These are phyloP conservation scores for Venturia nashicola DNA, from an alignment of 2,329 filamentous ascomycete species.

Conservation along the genomic window DNA sequence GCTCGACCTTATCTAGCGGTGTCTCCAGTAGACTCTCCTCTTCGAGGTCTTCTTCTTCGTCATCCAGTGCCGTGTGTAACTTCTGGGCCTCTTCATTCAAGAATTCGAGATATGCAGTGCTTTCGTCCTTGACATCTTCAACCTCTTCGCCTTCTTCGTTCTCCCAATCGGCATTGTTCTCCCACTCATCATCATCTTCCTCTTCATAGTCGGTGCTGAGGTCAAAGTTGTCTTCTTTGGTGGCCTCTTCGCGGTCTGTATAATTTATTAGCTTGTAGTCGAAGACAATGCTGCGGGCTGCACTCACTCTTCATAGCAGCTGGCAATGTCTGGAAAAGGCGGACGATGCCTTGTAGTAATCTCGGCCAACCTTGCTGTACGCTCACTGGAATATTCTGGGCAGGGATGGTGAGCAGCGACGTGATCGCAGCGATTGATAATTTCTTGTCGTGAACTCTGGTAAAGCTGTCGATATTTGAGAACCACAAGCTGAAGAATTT, in stretches of 20 bases:
- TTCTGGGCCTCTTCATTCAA: conserved; percentile 88
- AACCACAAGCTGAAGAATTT: conserved; percentile 99
- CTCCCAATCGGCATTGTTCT: conserved; percentile 58
- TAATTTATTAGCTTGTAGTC: conserved; percentile 14
- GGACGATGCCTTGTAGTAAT: conserved; percentile 75
- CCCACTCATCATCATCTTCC: conserved; percentile 65
- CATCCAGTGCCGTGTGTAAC: conserved; percentile 60
- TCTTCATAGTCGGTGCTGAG: conserved; percentile 62
- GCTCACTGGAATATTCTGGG: conserved; percentile 76
- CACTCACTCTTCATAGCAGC: conserved; percentile 68
- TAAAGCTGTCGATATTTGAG: conserved; percentile 86
- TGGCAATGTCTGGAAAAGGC: conserved; percentile 84
- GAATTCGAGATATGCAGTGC: conserved; percentile 89
- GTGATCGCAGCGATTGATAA: conserved; percentile 90
- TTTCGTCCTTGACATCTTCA: conserved; percentile 71
- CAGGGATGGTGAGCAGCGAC: conserved; percentile 65
- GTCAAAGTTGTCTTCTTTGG: conserved; percentile 69
- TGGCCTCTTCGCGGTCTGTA: conserved; percentile 75
- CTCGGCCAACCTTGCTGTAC: conserved; percentile 93
- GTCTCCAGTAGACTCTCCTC: conserved; percentile 89
- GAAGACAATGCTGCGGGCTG: neutral
- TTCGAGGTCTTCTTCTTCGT: conserved; percentile 81
- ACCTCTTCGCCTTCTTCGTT: conserved; percentile 48
- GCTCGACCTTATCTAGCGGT: conserved; percentile 87
- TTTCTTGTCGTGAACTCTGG: conserved; percentile 96